Evolutionary conservation across 208 protist genomes (phyloP), one percentile per base, ranked within the genome.

Genomic region (Naegleria gruberi): DNA sequence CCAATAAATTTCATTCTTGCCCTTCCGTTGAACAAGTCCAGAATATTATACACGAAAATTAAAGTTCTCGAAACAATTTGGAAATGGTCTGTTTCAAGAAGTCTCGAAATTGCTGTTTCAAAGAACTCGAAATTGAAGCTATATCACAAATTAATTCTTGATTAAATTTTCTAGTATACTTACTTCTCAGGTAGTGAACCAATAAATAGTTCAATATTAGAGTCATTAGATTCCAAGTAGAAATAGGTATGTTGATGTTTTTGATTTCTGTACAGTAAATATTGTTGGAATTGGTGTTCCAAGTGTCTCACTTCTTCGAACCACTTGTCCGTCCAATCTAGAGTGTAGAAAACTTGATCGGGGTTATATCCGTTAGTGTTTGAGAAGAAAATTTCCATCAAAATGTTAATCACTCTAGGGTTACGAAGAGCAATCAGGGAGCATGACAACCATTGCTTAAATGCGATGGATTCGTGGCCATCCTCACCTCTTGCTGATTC

Each of bases 271-370:
- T 87, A 41, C 5, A 55, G 12, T 17, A 87, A 55, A n/a, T 42
- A 45, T 55, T 55, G 83, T 87, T 87, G 83, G 19, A 87, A 45
- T 23, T 19, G 34, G n/a, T 87, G 83, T 17, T 55, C n/a, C 7
- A 87, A 19, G 3, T 42, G 23, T 34, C 83, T 19, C 6, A 87
- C n/a, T 87, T 87, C 83, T 45, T 55, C 12, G 83, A 87, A 87
- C 83, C 83, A 87, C 23, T 55, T 55, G 12, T 87, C 43, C 4
- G 44, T 43, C 83, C 83, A 87, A 55, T 55, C 83, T 41, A 87
- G 42, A 87, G 43, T 87, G 43, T 42, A 87, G 30, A 87, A 87
- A 8, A 87, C 83, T 87, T 87, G 83, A 87, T 87, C 83, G 0
- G 34, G 34, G n/a, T 51, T 55, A 40, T 87, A 55, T 87, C n/a